A percentile compares a stretch with the other conserved stretches of the same genome.
Conservation (phyloP, 306 rosid genomes). For the Dryas alaskensis region DNA sequence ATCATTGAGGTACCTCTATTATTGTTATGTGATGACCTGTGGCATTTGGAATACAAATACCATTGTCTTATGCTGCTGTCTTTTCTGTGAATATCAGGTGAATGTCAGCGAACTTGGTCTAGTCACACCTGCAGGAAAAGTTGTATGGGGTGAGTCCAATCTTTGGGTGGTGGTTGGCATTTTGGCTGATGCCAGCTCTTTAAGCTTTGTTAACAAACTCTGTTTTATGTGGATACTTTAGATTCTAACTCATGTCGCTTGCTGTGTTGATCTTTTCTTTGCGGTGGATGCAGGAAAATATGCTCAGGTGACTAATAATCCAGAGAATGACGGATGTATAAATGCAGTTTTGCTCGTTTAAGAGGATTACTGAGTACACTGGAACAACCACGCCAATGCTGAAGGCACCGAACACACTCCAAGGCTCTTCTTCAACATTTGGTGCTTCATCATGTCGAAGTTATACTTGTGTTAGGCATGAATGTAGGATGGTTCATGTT, state of each 20-base stretch:
- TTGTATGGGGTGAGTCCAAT: conserved; percentile 82
- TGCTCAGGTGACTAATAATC: conserved; percentile 92
- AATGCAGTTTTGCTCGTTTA: conserved; percentile 86
- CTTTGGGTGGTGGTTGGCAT: neutral
- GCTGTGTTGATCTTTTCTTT: conserved; percentile 12
- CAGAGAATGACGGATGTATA: conserved; percentile 91
- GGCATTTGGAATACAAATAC: neutral
- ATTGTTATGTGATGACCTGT: neutral
- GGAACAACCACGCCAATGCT: too few relatives aligned
- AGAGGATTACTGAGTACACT: neutral
- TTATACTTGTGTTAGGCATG: too few relatives aligned
- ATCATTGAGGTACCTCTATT: conserved; percentile 67
- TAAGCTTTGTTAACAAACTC: neutral
- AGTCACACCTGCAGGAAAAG: conserved; percentile 94
- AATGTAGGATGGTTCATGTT: too few relatives aligned
- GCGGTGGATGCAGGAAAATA: conserved; percentile 63
- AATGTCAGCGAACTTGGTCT: conserved; percentile 93
- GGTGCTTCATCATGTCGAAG: too few relatives aligned
- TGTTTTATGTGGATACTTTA: neutral
- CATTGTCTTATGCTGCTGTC: neutral
- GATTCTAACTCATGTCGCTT: neutral
- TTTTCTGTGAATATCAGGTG: conserved; percentile 51
- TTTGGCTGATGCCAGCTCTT: neutral
- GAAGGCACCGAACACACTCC: too few relatives aligned
- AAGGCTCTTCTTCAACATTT: too few relatives aligned